phyloP scores from a whole-genome alignment of 371 early-diverging fungal species.

The Dichotomocladium elegans region DNA sequence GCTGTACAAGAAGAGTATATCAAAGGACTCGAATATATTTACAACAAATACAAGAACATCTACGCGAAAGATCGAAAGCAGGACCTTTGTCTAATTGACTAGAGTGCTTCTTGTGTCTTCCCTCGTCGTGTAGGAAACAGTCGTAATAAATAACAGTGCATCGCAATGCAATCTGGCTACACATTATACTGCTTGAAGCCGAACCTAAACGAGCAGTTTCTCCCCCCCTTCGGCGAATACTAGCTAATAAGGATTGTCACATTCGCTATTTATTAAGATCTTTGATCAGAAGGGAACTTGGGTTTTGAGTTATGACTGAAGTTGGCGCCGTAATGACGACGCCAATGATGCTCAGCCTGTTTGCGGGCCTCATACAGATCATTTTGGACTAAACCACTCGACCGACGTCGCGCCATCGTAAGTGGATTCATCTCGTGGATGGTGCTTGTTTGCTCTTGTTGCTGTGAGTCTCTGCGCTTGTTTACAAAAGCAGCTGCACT shows the following conservation, averaged over 20 bases:
- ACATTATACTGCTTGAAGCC: too few relatives aligned
- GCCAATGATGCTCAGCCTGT: conserved; percentile 41
- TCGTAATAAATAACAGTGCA: too few relatives aligned
- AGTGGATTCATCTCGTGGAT: conserved; percentile 15
- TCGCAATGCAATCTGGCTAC: too few relatives aligned
- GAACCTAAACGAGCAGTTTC: too few relatives aligned
- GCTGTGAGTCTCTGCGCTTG: conserved; percentile 17
- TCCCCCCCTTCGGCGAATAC: too few relatives aligned
- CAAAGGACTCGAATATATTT: conserved; percentile 53
- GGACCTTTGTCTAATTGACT: conserved; percentile 56
- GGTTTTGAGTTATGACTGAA: conserved; percentile 39
- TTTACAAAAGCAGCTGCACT: conserved; percentile 29
- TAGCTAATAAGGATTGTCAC: too few relatives aligned
- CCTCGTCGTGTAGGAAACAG: too few relatives aligned
- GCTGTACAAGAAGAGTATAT: conserved; percentile 64
- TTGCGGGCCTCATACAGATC: conserved; percentile 25
- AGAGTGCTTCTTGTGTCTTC: too few relatives aligned
- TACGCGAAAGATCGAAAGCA: conserved; percentile 62
- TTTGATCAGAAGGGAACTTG: conserved; percentile 20
- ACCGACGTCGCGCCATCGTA: conserved; percentile 30
- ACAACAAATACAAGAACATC: conserved; percentile 67
- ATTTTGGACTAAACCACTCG: conserved; percentile 22
- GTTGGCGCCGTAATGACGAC: conserved; percentile 38
- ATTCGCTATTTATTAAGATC: not conserved
- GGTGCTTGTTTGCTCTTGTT: conserved; percentile 1